A percentile compares a stretch with the other conserved stretches of the same genome.
These are phyloP conservation scores for Chalciporus sphaerocephalus DNA, from an alignment of 768 basidiomycete species.

Conservation along the genomic window DNA sequence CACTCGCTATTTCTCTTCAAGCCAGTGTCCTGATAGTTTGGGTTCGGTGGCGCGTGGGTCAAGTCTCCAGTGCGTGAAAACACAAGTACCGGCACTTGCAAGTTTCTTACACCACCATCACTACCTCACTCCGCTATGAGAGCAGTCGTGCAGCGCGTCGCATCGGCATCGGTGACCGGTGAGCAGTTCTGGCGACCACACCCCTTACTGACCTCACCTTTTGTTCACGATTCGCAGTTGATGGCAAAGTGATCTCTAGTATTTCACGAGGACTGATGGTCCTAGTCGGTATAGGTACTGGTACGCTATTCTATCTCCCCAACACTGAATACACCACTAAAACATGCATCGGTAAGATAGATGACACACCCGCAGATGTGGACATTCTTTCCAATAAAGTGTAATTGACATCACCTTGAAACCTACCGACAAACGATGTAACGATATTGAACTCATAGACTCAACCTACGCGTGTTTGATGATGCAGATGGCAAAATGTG, in stretches of 20 bases:
- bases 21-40: no score
- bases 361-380: slow-evolving; percentile 77
- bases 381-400: slow-evolving; percentile 78
- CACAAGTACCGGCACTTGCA: no score
- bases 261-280: slow-evolving; percentile 87
- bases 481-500: slow-evolving; percentile 66
- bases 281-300: slow-evolving; percentile 82
- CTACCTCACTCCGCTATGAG: slow-evolving; percentile 51
- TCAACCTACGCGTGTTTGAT: slow-evolving; percentile 70
- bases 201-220: background rate
- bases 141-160: slow-evolving; percentile 80
- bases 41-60: no score
- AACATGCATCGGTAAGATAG: slow-evolving; percentile 39
- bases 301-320: slow-evolving; percentile 37
- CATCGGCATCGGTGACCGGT: slow-evolving; percentile 84
- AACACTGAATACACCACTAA: slow-evolving; percentile 3
- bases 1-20: no score
- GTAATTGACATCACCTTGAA: slow-evolving; percentile 36
- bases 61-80: no score
- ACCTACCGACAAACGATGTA: slow-evolving; percentile 5
- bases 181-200: slow-evolving; percentile 11
- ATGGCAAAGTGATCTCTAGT: slow-evolving; percentile 70
- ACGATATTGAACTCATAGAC: slow-evolving; percentile 37
- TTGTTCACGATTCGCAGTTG: slow-evolving; percentile 48
- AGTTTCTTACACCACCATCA: background rate